Conservation (phyloP, 31 red algal genomes). For the Endocladia muricata region DNA sequence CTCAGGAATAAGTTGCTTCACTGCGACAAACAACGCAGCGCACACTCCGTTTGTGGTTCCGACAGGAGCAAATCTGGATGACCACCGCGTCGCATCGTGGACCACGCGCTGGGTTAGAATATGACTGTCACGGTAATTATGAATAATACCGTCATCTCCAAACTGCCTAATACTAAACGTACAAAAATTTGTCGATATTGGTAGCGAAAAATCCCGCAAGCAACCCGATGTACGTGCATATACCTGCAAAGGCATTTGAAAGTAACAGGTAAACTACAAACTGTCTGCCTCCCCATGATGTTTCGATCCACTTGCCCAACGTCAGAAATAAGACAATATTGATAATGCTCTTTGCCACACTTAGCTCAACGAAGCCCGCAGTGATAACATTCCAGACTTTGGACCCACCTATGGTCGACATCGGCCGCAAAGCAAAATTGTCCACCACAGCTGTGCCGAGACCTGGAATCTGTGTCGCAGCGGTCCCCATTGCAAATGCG, state of each 20-base stretch:
- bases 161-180: conserved; percentile 3
- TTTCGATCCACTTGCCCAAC: conserved; percentile 6
- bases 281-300: conserved; percentile 12
- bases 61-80: conserved; percentile 53
- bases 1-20: conserved; percentile 64
- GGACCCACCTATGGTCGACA: conserved; percentile 32
- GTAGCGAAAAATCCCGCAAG: conserved; percentile 21
- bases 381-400: conserved; percentile 62
- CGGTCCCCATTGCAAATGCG: not conserved
- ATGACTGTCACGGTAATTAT: not conserved
- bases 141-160: not conserved
- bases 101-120: no score
- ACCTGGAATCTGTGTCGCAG: not conserved
- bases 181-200: conserved; percentile 13
- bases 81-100: not conserved
- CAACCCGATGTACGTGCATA: conserved; percentile 12
- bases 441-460: not conserved
- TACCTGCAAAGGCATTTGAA: conserved; percentile 17
- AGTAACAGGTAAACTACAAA: conserved; percentile 20
- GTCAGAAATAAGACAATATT: conserved; percentile 8
- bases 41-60: conserved; percentile 50
- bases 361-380: conserved; percentile 34
- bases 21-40: conserved; percentile 35
- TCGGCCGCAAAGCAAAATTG: conserved; percentile 35
- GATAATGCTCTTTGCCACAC: not conserved